Base-by-base conservation (phyloP, 1,284 basidiomycete species). In the Rhizoctonia solani region DNA sequence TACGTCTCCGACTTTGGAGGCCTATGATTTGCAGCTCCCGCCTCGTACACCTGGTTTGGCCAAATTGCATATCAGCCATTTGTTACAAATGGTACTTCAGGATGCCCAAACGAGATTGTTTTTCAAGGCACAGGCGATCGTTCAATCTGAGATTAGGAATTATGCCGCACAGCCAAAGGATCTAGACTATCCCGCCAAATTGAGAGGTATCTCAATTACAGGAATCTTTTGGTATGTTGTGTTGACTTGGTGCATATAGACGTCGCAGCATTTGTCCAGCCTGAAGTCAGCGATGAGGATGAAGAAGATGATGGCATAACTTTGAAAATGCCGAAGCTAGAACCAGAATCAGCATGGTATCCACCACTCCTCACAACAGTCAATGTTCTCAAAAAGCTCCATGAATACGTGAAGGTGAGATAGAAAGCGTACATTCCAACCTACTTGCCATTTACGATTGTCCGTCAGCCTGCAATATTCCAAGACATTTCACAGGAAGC, bases 401-500 rank as follows among this genome's bases (percentile, higher is more conserved):
- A 92, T 72, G 88, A 93, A 68, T 96, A 91, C 74, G 90, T 97
- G 66, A 93, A 96, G 81, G 93, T 93, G 74, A 68, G 82, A n/a
- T n/a, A n/a, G n/a, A n/a, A n/a, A n/a, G n/a, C n/a, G n/a, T n/a
- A n/a, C n/a, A n/a, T n/a, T 74, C 4, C 19, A 34, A 23, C 34
- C 52, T 65, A 46, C 68, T 56, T 16, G 70, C 42, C 46, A 39
- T 50, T 66, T 53, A 21, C 27, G 54, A 13, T 37, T 41, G 54
- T 54, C 68, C 25, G 49, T 50, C 72, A 95, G 93, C 87, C 89
- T 16, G 88, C 87, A 1, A 95, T 97, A 69, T 98, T 96, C 71
- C 89, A 93, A 73, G 95, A 97, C 74, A 90, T 97, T 50, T 93
- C 95, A 0, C 91, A 93, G 76, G 94, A 97, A 77, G 92, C 93